Evolutionary conservation across 345 rosid species (phyloP).

Genomic region (Salix koriyanagi): DNA sequence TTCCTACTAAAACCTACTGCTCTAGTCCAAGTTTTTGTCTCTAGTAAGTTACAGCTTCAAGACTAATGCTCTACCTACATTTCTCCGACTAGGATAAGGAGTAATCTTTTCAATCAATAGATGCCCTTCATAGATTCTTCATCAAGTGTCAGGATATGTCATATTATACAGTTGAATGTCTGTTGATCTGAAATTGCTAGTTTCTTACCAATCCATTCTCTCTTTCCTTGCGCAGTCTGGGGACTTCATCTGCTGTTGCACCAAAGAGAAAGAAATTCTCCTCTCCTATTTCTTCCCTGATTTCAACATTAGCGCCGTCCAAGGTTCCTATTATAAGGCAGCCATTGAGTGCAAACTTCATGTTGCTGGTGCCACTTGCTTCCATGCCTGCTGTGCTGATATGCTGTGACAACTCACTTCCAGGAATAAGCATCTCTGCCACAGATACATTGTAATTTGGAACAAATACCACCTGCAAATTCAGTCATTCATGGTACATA

Average conservation of each 20-base stretch:
- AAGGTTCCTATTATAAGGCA: constrained; percentile 95
- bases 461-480: constrained; percentile 81
- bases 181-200: background rate
- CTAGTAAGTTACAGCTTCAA: background rate
- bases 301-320: constrained; percentile 98
- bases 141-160: background rate
- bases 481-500: background rate
- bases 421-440: constrained; percentile 93
- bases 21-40: background rate
- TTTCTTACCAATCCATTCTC: constrained; percentile 72
- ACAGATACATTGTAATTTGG: constrained; percentile 96
- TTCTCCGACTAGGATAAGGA: background rate
- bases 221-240: constrained; percentile 74
- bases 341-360: constrained; percentile 93
- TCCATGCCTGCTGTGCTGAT: constrained; percentile 99
- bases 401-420: constrained; percentile 95
- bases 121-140: background rate
- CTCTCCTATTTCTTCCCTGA: constrained; percentile 83
- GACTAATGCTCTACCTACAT: background rate
- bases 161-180: background rate
- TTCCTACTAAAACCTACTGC: background rate
- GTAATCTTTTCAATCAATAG: background rate
- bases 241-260: constrained; percentile 85
- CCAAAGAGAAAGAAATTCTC: constrained; percentile 95
- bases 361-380: constrained; percentile 99